phyloP scores from a whole-genome alignment of 2,329 filamentous ascomycete genomes.

The Trichoderma harzianum region DNA sequence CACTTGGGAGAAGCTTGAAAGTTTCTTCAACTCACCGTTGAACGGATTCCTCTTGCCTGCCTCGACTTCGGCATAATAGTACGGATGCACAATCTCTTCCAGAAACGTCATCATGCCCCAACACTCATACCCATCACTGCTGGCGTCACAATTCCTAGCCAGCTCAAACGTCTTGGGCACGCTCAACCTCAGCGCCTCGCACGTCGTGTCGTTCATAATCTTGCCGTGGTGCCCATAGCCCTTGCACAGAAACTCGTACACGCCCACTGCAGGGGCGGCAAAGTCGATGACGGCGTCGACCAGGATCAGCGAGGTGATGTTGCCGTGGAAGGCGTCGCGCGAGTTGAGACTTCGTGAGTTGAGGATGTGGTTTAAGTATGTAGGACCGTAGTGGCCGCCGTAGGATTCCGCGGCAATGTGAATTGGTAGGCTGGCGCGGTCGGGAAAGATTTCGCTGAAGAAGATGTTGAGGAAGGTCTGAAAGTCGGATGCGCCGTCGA shows the following conservation, averaged over 20 bases:
- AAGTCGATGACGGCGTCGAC: constrained; percentile 21
- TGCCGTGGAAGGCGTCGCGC: constrained; percentile 41
- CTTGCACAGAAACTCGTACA: constrained; percentile 22
- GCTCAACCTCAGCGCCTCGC: constrained; percentile 33
- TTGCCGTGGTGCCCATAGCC: background rate
- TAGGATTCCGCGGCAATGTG: constrained; percentile 45
- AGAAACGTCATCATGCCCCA: constrained; percentile 35
- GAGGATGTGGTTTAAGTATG: constrained; percentile 20
- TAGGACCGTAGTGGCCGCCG: constrained; percentile 38
- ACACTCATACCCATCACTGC: constrained; percentile 83
- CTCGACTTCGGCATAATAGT: constrained; percentile 38
- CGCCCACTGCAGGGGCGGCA: constrained; percentile 7
- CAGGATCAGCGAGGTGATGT: constrained; percentile 57
- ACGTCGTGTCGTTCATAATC: constrained; percentile 22
- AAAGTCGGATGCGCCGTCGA: constrained; percentile 45
- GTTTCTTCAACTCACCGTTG: constrained; percentile 35
- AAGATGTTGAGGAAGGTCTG: constrained; percentile 49
- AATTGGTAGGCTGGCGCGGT: constrained; percentile 36
- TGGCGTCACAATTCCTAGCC: constrained; percentile 68
- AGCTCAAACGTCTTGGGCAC: constrained; percentile 45
- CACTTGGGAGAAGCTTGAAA: background rate
- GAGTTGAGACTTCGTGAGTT: constrained; percentile 16
- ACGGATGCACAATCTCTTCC: constrained; percentile 37
- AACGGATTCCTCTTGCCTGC: constrained; percentile 40
- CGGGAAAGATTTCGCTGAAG: constrained; percentile 41